Evolutionary conservation across 2,329 filamentous ascomycete species (phyloP).

Genomic region (Leptosphaerulina australis): DNA sequence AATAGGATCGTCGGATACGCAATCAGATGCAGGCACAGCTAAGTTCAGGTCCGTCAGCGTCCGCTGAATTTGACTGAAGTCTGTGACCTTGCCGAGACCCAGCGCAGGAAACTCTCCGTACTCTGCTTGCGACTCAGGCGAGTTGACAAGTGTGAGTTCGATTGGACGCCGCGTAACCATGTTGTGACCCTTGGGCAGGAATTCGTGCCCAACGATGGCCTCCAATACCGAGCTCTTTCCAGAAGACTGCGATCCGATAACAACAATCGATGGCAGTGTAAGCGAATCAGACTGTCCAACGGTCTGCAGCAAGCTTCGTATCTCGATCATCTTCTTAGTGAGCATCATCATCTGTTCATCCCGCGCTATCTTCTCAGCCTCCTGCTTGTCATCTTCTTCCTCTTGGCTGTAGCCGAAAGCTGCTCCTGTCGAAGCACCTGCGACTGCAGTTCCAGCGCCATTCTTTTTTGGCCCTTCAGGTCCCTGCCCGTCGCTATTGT

Average conservation of each 20-base stretch:
- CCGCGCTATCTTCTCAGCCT: conserved; percentile 69
- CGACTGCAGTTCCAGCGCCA: conserved; percentile 62
- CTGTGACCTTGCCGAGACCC: conserved; percentile 84
- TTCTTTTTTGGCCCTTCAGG: conserved; percentile 61
- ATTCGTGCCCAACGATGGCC: conserved; percentile 96
- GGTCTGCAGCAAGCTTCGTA: conserved; percentile 85
- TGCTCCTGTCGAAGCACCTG: conserved; percentile 73
- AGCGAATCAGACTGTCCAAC: conserved; percentile 90
- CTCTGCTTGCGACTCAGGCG: conserved; percentile 81
- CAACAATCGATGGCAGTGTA: conserved; percentile 94
- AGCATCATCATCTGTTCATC: conserved; percentile 99
- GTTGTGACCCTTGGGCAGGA: conserved; percentile 95
- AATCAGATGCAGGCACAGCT: conserved; percentile 87
- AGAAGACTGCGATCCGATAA: conserved; percentile 97
- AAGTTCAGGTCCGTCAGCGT: conserved; percentile 94
- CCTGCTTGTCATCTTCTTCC: conserved; percentile 70
- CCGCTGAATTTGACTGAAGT: conserved; percentile 89
- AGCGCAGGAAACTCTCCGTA: conserved; percentile 97
- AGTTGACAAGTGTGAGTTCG: conserved; percentile 94
- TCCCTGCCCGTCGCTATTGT: conserved; percentile 48
- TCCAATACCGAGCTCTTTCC: conserved; percentile 98
- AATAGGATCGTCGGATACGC: conserved; percentile 95
- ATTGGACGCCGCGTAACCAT: conserved; percentile 98
- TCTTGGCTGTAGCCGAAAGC: conserved; percentile 79
- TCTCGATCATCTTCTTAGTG: conserved; percentile 99